Base-by-base conservation (phyloP, 2,329 filamentous ascomycete species). In the Epichloe sylvatica region DNA sequence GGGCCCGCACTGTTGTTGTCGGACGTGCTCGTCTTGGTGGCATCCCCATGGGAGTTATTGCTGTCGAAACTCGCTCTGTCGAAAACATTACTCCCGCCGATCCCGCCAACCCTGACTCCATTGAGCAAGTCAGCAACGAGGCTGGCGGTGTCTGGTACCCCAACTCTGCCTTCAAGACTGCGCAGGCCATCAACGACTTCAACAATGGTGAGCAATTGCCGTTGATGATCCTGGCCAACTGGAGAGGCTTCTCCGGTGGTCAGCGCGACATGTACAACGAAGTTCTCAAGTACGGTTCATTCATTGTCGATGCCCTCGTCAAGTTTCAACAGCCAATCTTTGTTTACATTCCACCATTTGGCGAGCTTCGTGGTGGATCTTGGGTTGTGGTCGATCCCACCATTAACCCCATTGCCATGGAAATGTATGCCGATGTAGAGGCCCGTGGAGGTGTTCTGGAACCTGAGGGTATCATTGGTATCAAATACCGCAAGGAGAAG, bases 221-320 rank as follows among this genome's bases (percentile, higher is more conserved):
- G 51, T 75, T 98, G 57, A 97, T 98, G 89, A 98, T 98, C 65
- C 81, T 98, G 56, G 92, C 92, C 71, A 98, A 98, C 78, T 98
- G 92, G 92, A 84, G 92, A 81, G 92, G 92, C 75, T 98, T 98
- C 87, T 98, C 92, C 58, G 92, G 92, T 75, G 92, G 92, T 56
- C 92, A 98, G 73, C 88, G 91, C 59, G 92, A 98, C 71, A 98
- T 98, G 92, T 98, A 94, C 81, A 96, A 97, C 73, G 92, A 98
- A 72, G 92, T 98, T 15, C 81, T 98, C 70, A 98, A 98, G 77
- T 98, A 98, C 64, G 92, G 92, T 64, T 96, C 91, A 17, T 97
- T 92, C 78, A 98, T 98, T 64, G 92, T 98, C 59, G 92, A 98
- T 63, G 91, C 91, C 49, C 83, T 98, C 45, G 89, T 95, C 76